These are phyloP conservation scores for Tanacetum coccineum DNA, from an alignment of 129 eudicot genomes.

Conservation along the genomic window DNA sequence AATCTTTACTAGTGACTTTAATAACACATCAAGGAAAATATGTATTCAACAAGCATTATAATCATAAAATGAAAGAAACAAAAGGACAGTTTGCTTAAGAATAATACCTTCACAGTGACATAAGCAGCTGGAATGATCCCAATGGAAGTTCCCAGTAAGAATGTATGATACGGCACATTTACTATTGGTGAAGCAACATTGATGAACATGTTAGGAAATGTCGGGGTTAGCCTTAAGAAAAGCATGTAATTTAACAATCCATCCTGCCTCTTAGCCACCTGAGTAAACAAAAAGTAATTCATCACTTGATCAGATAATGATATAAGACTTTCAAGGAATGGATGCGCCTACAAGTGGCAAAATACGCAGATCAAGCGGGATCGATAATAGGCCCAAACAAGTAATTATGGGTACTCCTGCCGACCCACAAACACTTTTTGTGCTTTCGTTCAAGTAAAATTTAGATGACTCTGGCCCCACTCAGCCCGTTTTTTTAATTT, in stretches of 20 bases:
- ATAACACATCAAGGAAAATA: neutral
- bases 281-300: conserved; percentile 14
- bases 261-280: conserved; percentile 72
- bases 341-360: neutral
- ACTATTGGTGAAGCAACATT: conserved; percentile 83
- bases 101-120: conserved; percentile 69
- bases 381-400: no score
- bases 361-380: no score
- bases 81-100: neutral
- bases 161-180: conserved; percentile 61
- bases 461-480: no score
- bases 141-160: conserved; percentile 53
- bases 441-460: no score
- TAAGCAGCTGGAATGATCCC: conserved; percentile 76
- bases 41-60: neutral
- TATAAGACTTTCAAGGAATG: conserved; percentile 1
- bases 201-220: conserved; percentile 73
- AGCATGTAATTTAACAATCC: conserved; percentile 66
- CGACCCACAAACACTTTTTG: no score
- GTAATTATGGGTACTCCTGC: no score
- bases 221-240: conserved; percentile 73
- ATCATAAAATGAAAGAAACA: neutral
- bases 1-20: no score
- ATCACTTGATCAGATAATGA: neutral
- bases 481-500: neutral